Evolutionary conservation across 2,329 filamentous ascomycete species (phyloP).

Genomic region (Chaetomiaceae sp.): DNA sequence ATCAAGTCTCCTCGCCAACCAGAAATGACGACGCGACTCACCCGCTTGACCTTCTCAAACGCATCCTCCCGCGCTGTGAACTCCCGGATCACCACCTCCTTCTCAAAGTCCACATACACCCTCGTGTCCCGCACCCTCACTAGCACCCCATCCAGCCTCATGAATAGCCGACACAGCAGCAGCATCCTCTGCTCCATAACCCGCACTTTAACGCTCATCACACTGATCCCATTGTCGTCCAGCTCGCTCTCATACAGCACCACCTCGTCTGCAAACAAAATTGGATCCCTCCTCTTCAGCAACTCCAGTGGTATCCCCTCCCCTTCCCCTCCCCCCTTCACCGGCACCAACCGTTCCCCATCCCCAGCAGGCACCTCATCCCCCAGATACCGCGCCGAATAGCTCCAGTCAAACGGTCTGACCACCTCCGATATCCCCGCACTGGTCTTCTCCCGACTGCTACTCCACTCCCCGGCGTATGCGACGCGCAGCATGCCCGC

Average conservation of each 20-base stretch:
- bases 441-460: constrained; percentile 63
- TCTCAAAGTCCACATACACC: constrained; percentile 83
- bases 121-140: constrained; percentile 84
- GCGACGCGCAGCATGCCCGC: constrained; percentile 85
- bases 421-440: constrained; percentile 90
- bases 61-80: constrained; percentile 81
- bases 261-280: constrained; percentile 94
- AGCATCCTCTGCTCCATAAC: constrained; percentile 89
- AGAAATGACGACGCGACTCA: constrained; percentile 34
- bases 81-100: constrained; percentile 74
- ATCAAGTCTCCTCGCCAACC: background rate
- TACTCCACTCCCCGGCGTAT: constrained; percentile 80
- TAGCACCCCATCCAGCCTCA: constrained; percentile 86
- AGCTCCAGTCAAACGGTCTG: constrained; percentile 97
- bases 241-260: constrained; percentile 96
- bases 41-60: constrained; percentile 70
- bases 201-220: constrained; percentile 83
- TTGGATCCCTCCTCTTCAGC: constrained; percentile 82
- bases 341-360: background rate
- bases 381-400: constrained; percentile 81
- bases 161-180: constrained; percentile 78
- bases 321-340: background rate
- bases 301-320: constrained; percentile 71
- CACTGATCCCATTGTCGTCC: constrained; percentile 91
- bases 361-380: constrained; percentile 3